Base-by-base conservation (phyloP, 108 stramenopile species). In the Conticribra weissflogii region DNA sequence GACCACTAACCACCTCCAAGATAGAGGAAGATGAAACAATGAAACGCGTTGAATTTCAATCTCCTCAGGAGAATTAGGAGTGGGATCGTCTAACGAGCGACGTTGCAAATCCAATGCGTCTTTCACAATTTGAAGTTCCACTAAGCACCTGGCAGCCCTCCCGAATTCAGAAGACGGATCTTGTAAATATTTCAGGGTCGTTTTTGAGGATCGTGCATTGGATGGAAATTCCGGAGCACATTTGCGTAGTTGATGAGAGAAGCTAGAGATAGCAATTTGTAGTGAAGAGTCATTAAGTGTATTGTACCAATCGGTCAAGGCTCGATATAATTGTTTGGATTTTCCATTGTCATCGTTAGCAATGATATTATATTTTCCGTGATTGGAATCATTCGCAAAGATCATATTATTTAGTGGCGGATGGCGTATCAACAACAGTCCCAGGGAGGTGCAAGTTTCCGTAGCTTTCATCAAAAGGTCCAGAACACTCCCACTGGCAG, bases 1-100 rank as follows among this genome's bases (percentile, higher is more conserved):
- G 1, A 79, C 15, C 19, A 84, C 59, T 18, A 76, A 72, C 54
- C 76, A 46, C 30, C 81, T 59, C 75, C 75, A 76, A 22, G 19
- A 30, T 44, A 16, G 62, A 21, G 30, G 30, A 2, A 60, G 30
- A 28, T 25, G 41, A 3, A 63, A 32, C 7, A 30, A 22, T 44
- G 21, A n/a, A 5, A 7, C 54, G 9, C 18, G 18, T 7, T n/a
- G 17, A 18, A 21, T 18, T 19, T 12, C 5, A 21, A 7, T 19
- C 12, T 46, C 9, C 4, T 52, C 14, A 24, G 22, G 50, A 24
- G n/a, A n/a, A n/a, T n/a, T n/a, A n/a, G n/a, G n/a, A n/a, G n/a
- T n/a, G n/a, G n/a, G n/a, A n/a, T n/a, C n/a, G n/a, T n/a, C n/a
- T n/a, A n/a, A n/a, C n/a, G n/a, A n/a, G n/a, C n/a, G n/a, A 33